Evolutionary conservation across 805 yeast species (phyloP), one percentile per base, ranked within the genome.

Genomic region (Nakazawaea pomicola): DNA sequence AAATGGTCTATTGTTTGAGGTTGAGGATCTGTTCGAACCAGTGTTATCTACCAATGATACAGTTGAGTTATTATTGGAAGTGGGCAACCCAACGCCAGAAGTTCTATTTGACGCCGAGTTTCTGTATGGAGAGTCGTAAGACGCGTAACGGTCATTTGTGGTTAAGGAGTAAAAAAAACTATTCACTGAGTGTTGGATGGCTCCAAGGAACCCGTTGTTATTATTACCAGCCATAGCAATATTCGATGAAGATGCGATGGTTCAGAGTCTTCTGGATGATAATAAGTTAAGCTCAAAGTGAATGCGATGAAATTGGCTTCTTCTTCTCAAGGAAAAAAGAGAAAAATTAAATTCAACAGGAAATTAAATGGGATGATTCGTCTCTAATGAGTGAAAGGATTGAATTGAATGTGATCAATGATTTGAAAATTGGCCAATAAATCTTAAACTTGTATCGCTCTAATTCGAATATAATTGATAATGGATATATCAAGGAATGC

Each of bases 141-240:
- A 68, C 17, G 82, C 82, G 52, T 76, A 76, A 52, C 76, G 81
- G 48, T 76, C 82, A 6, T 69, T 72, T 3, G 82, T 76, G 6
- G 80, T 75, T 30, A 76, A 66, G 20, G 78, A 72, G 51, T 76
- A 59, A 43, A 62, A 47, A 40, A 61, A 60, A 27, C 46, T 61
- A 38, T 56, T 49, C 36, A 62, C 58, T 8, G 41, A 37, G 53
- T 65, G 61, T 54, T 67, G 55, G 48, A 62, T 46, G 33, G 51
- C 52, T 16, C 53, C 57, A 16, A 60, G 43, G 20, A 61, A 46
- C 11, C 61, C 58, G 8, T 29, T 21, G 5, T 36, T 29, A 29
- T 29, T 36, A n/a, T n/a, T n/a, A n/a, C n/a, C n/a, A n/a, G n/a
- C n/a, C n/a, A n/a, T n/a, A n/a, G n/a, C n/a, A n/a, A n/a, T n/a